Conservation (phyloP, 495 filamentous ascomycete genomes). For the Geoglossum glabrum region DNA sequence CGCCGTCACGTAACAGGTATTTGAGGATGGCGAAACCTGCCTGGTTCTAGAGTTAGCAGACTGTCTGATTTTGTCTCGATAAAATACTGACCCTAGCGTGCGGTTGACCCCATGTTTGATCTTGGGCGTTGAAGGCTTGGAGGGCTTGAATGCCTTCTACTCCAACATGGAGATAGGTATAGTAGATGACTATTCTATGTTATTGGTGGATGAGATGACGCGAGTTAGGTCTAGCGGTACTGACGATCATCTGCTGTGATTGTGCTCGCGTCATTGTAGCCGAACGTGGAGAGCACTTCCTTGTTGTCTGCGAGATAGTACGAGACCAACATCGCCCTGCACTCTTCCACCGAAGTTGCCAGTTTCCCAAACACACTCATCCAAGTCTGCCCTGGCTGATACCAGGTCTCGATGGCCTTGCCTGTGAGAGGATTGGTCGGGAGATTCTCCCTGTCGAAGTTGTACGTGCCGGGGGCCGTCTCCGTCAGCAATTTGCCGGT, state of each 20-base stretch:
- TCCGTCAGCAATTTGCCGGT: constrained; percentile 92
- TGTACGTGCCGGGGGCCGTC: constrained; percentile 58
- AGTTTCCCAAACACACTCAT: constrained; percentile 24
- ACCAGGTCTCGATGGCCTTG: constrained; percentile 24
- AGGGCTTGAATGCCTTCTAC: too few relatives aligned
- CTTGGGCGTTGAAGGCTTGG: too few relatives aligned
- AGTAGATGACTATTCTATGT: constrained; percentile 40
- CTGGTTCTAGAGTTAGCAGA: constrained; percentile 22
- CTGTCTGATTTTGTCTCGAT: too few relatives aligned
- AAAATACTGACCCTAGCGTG: constrained; percentile 33
- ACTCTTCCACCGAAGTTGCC: constrained; percentile 28
- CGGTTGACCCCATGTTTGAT: constrained; percentile 71
- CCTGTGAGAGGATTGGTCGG: constrained; percentile 24
- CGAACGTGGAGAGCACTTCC: too few relatives aligned
- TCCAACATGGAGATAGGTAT: constrained; percentile 73
- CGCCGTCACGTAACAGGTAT: constrained; percentile 67
- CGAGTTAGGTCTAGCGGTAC: too few relatives aligned
- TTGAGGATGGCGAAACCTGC: constrained; percentile 80
- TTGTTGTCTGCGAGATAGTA: too few relatives aligned
- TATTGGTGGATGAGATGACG: too few relatives aligned
- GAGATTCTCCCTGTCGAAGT: constrained; percentile 34
- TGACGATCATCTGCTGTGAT: too few relatives aligned
- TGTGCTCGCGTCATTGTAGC: too few relatives aligned
- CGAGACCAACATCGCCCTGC: constrained; percentile 19
- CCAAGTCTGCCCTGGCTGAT: constrained; percentile 28